Conservation (phyloP, 257 asterid species). For the Salvia splendens region DNA sequence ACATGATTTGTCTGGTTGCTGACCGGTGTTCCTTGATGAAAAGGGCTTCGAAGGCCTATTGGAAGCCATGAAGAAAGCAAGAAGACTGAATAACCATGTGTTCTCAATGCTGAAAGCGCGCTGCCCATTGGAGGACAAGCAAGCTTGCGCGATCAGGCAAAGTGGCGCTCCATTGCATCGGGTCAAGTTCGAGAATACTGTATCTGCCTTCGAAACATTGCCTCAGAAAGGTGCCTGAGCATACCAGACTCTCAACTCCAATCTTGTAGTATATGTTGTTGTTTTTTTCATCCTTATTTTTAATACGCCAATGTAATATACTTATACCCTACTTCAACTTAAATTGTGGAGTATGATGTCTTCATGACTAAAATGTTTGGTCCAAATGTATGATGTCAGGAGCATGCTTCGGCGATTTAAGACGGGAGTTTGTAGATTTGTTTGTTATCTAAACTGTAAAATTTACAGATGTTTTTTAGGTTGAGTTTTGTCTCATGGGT, state of each 20-base stretch:
- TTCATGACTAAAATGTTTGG: slow-evolving; percentile 6
- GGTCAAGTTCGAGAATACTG: slow-evolving; percentile 84
- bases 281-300: not conserved
- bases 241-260: not conserved
- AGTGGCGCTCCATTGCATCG: slow-evolving; percentile 93
- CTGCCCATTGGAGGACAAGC: slow-evolving; percentile 96
- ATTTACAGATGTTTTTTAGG: too few species aligned
- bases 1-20: slow-evolving; percentile 10
- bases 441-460: too few species aligned
- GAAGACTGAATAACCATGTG: slow-evolving; percentile 83
- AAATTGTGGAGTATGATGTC: slow-evolving; percentile 17
- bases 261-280: slow-evolving; percentile 15
- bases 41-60: slow-evolving; percentile 65
- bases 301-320: not conserved
- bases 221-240: slow-evolving; percentile 88
- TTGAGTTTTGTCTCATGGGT: too few species aligned
- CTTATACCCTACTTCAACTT: not conserved
- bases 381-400: not conserved
- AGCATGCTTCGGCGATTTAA: too few species aligned
- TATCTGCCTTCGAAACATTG: slow-evolving; percentile 91
- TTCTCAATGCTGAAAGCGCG: slow-evolving; percentile 94
- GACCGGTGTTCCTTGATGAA: slow-evolving; percentile 17
- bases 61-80: slow-evolving; percentile 94
- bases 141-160: slow-evolving; percentile 93
- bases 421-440: too few species aligned